Percentiles rank a stretch among this genome's conserved stretches.
Conservation (phyloP, 352 stramenopile genomes). For the Globisporangium acanthophoron region DNA sequence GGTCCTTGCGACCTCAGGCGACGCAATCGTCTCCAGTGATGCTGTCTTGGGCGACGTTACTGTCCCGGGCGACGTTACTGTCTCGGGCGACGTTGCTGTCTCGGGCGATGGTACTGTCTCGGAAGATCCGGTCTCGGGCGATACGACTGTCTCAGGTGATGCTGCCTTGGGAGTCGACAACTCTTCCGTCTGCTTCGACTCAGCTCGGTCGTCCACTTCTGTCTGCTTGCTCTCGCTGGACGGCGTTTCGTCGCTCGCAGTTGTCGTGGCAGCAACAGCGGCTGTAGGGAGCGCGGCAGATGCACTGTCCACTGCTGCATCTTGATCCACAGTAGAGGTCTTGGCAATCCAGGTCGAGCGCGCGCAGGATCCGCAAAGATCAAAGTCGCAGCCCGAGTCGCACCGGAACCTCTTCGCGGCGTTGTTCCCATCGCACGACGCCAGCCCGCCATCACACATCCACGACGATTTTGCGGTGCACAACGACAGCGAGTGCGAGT, state of each 20-base stretch:
- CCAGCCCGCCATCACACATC: slow-evolving; percentile 65
- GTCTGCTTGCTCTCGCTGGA: neutral
- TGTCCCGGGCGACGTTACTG: too few relatives aligned
- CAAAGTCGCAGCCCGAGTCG: slow-evolving; percentile 61
- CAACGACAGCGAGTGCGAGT: slow-evolving; percentile 46
- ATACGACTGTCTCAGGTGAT: neutral
- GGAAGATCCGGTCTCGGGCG: neutral
- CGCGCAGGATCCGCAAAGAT: slow-evolving; percentile 65
- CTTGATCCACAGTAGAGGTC: slow-evolving; percentile 1
- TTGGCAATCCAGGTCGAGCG: slow-evolving; percentile 31
- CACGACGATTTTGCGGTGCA: slow-evolving; percentile 52
- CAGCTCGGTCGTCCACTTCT: neutral
- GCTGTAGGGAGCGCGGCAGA: neutral
- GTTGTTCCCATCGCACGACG: slow-evolving; percentile 55
- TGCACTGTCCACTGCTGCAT: slow-evolving; percentile 1
- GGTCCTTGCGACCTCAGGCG: neutral
- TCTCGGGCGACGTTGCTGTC: too few relatives aligned
- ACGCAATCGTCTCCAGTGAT: too few relatives aligned
- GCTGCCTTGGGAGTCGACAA: neutral
- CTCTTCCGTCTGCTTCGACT: neutral
- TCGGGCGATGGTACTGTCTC: neutral
- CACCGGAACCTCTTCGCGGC: slow-evolving; percentile 54
- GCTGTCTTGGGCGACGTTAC: too few relatives aligned
- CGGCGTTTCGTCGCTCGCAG: neutral
- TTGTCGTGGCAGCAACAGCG: too few relatives aligned